These are phyloP conservation scores for Lojkania enalia DNA, from an alignment of 2,329 filamentous ascomycete species.

Conservation along the genomic window DNA sequence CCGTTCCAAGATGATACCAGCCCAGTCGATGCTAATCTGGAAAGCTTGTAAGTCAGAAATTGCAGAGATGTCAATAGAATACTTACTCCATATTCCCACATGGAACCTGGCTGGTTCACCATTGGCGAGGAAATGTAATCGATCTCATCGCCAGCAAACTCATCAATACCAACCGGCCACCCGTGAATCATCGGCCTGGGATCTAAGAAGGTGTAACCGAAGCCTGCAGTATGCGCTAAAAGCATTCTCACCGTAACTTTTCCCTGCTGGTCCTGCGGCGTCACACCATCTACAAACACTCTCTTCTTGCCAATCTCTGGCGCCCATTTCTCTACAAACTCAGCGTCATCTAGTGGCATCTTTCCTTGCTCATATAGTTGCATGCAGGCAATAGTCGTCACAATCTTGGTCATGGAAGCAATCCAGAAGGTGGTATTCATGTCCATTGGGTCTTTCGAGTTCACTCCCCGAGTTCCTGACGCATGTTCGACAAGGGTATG, in stretches of 20 bases:
- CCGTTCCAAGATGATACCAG: conserved; percentile 53
- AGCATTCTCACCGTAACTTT: conserved; percentile 57
- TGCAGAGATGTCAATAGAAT: not conserved
- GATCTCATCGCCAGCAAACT: conserved; percentile 58
- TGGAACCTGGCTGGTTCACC: conserved; percentile 64
- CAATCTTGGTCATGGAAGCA: conserved; percentile 54
- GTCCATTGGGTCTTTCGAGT: conserved; percentile 56
- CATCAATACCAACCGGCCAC: conserved; percentile 58
- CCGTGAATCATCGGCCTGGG: conserved; percentile 47
- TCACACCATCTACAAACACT: conserved; percentile 41
- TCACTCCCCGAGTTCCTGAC: conserved; percentile 47
- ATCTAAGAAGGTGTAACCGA: conserved; percentile 56
- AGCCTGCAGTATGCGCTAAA: conserved; percentile 54
- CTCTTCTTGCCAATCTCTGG: conserved; percentile 49
- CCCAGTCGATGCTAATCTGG: conserved; percentile 57
- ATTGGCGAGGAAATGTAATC: conserved; percentile 58
- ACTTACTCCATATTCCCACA: conserved; percentile 60
- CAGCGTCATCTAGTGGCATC: conserved; percentile 39
- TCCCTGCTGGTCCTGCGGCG: conserved; percentile 43
- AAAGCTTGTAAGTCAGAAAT: conserved; percentile 1
- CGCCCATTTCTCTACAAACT: conserved; percentile 33
- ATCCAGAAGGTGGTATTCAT: conserved; percentile 65
- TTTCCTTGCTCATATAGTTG: conserved; percentile 45
- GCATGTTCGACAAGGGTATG: conserved; percentile 47
- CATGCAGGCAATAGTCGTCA: conserved; percentile 36